These are phyloP conservation scores for Moniliophthora roreri DNA, from an alignment of 1,284 basidiomycete species.

Conservation along the genomic window DNA sequence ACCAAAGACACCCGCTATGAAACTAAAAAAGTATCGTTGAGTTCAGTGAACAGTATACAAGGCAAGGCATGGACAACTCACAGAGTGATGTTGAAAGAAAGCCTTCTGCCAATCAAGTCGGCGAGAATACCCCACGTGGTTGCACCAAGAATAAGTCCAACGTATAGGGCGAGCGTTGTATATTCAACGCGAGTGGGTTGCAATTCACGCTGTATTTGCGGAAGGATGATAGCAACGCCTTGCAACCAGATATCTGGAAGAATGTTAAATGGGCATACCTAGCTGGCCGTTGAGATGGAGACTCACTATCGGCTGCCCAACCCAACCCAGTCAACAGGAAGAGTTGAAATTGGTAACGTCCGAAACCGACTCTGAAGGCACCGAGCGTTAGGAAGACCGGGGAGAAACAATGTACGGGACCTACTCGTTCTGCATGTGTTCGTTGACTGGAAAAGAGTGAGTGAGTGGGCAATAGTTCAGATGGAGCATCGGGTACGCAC, in stretches of 20 bases:
- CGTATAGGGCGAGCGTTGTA: slow-evolving; percentile 55
- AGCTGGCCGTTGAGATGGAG: slow-evolving; percentile 6
- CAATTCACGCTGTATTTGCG: slow-evolving; percentile 45
- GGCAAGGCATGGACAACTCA: too few relatives aligned
- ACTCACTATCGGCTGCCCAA: slow-evolving; percentile 53
- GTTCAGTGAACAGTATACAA: too few relatives aligned
- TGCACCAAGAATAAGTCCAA: slow-evolving; percentile 59
- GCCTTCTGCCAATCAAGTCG: slow-evolving; percentile 48
- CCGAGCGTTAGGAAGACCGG: slow-evolving; percentile 3
- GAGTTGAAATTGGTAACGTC: slow-evolving; percentile 59
- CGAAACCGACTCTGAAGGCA: slow-evolving; percentile 52
- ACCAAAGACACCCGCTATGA: slow-evolving; percentile 59
- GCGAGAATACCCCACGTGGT: slow-evolving; percentile 52
- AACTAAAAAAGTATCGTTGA: too few relatives aligned
- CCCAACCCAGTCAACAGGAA: slow-evolving; percentile 56
- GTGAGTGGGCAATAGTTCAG: background rate
- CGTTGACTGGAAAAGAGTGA: slow-evolving; percentile 34
- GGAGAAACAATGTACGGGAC: slow-evolving; percentile 12
- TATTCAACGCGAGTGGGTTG: slow-evolving; percentile 44
- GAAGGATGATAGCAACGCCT: slow-evolving; percentile 51
- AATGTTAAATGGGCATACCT: slow-evolving; percentile 9
- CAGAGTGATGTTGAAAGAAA: slow-evolving; percentile 62
- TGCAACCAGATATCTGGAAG: slow-evolving; percentile 41
- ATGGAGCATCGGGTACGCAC: slow-evolving; percentile 9
- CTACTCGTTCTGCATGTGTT: slow-evolving; percentile 47